Conservation (phyloP, 169 alveolate genomes). For the Plasmodium falciparum region DNA sequence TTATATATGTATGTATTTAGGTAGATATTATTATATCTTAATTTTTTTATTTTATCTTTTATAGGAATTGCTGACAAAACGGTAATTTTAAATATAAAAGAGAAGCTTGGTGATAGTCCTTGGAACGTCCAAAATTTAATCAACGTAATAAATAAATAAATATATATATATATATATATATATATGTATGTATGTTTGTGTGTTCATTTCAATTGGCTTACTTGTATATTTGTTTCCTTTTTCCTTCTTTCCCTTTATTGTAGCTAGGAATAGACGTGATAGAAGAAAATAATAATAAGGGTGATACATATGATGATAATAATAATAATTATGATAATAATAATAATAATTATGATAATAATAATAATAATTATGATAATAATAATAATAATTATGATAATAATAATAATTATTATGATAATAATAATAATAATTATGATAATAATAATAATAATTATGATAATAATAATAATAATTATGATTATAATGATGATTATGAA, state of each 20-base stretch:
- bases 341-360: no score
- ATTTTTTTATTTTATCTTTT: not conserved
- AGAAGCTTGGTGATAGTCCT: slow-evolving; percentile 56
- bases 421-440: not conserved
- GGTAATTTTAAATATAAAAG: slow-evolving; percentile 37
- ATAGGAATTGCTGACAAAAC: slow-evolving; percentile 52
- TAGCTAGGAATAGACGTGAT: slow-evolving; percentile 48
- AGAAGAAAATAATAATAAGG: slow-evolving; percentile 1
- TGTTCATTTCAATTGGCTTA: no score
- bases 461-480: not conserved
- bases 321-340: not conserved
- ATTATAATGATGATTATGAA: slow-evolving; percentile 3
- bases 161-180: not conserved
- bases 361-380: no score
- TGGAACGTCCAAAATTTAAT: slow-evolving; percentile 61
- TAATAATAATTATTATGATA: not conserved
- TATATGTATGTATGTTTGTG: no score
- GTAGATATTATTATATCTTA: not conserved
- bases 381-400: no score
- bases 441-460: no score
- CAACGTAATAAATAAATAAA: slow-evolving; percentile 29
- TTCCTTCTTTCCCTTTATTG: not conserved
- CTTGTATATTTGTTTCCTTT: not conserved
- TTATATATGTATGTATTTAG: no score
- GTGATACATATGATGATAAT: not conserved